phyloP scores from a whole-genome alignment of 2,329 filamentous ascomycete genomes.

The Diplodia seriata region DNA sequence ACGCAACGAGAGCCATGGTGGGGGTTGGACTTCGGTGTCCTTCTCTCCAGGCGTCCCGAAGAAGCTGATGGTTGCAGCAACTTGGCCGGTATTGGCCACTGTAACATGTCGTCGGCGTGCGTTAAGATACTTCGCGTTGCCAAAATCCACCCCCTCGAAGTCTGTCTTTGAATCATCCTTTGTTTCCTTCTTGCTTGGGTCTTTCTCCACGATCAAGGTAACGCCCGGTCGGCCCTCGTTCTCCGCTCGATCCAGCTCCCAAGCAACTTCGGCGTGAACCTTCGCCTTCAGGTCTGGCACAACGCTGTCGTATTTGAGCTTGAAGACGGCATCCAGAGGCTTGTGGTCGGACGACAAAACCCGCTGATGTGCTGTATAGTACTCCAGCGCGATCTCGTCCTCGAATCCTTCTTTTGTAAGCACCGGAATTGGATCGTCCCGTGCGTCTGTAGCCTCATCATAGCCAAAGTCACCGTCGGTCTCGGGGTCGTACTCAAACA shows the following conservation, averaged over 20 bases:
- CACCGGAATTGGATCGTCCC: slow-evolving; percentile 57
- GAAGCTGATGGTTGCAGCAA: slow-evolving; percentile 80
- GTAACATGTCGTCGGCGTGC: slow-evolving; percentile 73
- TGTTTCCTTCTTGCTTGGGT: slow-evolving; percentile 35
- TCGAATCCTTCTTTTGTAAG: slow-evolving; percentile 65
- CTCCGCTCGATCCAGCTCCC: slow-evolving; percentile 86
- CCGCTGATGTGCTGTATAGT: slow-evolving; percentile 87
- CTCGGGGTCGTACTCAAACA: slow-evolving; percentile 91
- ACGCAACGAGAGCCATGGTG: slow-evolving; percentile 73
- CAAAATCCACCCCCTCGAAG: slow-evolving; percentile 75
- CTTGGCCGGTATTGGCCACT: slow-evolving; percentile 89
- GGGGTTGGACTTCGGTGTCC: slow-evolving; percentile 53
- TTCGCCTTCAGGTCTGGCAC: slow-evolving; percentile 83
- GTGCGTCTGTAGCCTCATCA: slow-evolving; percentile 64
- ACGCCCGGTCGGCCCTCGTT: slow-evolving; percentile 86
- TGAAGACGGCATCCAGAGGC: slow-evolving; percentile 83
- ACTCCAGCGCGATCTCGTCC: slow-evolving; percentile 62
- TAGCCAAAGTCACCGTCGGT: slow-evolving; percentile 67
- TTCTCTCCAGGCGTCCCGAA: slow-evolving; percentile 70
- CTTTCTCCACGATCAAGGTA: slow-evolving; percentile 77
- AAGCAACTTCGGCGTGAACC: slow-evolving; percentile 84
- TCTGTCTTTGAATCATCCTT: slow-evolving; percentile 50
- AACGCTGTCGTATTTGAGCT: slow-evolving; percentile 83
- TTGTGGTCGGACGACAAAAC: slow-evolving; percentile 96
- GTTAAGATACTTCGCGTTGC: slow-evolving; percentile 72